Conservation (phyloP, 805 yeast species). For the Kodamaea hsintzibuensis region DNA sequence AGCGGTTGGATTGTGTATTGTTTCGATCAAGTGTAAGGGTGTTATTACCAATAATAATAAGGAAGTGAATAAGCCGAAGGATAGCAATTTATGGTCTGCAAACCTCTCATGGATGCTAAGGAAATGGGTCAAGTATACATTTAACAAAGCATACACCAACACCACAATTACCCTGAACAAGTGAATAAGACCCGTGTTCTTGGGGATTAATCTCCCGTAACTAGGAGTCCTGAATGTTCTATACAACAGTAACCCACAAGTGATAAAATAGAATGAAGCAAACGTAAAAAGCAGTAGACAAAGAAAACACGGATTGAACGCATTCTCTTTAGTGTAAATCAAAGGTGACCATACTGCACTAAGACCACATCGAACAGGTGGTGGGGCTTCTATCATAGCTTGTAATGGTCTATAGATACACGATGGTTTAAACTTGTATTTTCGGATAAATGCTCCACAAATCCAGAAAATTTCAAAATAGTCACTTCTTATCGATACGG, state of each 20-base stretch:
- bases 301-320: slow-evolving; percentile 38
- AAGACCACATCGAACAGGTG: slow-evolving; percentile 15
- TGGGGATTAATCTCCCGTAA: slow-evolving; percentile 17
- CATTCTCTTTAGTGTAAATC: slow-evolving; percentile 27
- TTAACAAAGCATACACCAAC: slow-evolving; percentile 17
- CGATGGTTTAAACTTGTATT: background rate
- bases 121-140: slow-evolving; percentile 15
- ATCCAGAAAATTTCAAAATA: background rate
- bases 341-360: slow-evolving; percentile 20
- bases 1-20: slow-evolving; percentile 20
- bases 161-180: slow-evolving; percentile 22
- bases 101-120: slow-evolving; percentile 24
- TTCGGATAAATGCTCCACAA: background rate
- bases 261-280: slow-evolving; percentile 8
- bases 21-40: slow-evolving; percentile 32
- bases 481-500: background rate
- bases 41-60: slow-evolving; percentile 15
- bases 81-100: slow-evolving; percentile 20
- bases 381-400: background rate
- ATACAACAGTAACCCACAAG: background rate
- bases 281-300: slow-evolving; percentile 13
- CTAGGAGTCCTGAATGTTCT: slow-evolving; percentile 14
- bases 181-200: slow-evolving; percentile 28
- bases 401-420: background rate
- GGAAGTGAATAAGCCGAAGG: slow-evolving; percentile 15